phyloP scores from a whole-genome alignment of 345 rosid species.

The Salix arbutifolia region DNA sequence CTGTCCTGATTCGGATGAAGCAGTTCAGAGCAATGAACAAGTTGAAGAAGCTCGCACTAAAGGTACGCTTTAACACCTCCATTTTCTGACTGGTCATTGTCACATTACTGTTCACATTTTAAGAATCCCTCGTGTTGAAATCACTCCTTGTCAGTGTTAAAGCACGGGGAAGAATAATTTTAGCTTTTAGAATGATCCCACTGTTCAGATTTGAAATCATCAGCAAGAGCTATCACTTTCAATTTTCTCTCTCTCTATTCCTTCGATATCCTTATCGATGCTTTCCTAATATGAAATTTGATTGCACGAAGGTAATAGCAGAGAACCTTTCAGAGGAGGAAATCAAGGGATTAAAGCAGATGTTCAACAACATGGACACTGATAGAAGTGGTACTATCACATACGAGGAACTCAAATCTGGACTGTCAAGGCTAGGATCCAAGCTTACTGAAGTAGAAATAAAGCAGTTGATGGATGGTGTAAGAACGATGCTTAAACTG shows the following conservation, averaged over 20 bases:
- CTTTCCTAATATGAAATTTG: neutral
- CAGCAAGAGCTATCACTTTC: neutral
- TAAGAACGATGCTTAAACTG: constrained; percentile 2
- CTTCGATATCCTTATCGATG: neutral
- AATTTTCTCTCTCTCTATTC: neutral
- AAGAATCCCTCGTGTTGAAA: neutral
- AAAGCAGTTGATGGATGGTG: constrained; percentile 33
- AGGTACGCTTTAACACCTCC: constrained; percentile 4
- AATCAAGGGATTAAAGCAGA: constrained; percentile 30
- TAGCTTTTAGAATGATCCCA: neutral
- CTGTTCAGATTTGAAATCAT: neutral
- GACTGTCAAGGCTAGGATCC: constrained; percentile 27
- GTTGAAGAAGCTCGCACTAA: constrained; percentile 30
- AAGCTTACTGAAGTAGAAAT: constrained; percentile 28
- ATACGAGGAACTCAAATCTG: constrained; percentile 32
- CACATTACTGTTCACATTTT: neutral
- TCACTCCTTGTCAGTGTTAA: neutral
- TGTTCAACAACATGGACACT: constrained; percentile 34
- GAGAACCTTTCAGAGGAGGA: constrained; percentile 29
- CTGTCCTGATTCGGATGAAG: constrained; percentile 23
- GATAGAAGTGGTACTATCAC: constrained; percentile 36
- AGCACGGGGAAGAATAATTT: no score
- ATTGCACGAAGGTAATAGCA: constrained; percentile 23
- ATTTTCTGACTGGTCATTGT: neutral
- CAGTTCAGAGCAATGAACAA: constrained; percentile 37